phyloP scores from a whole-genome alignment of 495 filamentous ascomycete species.

The Xylaria cubensis region DNA sequence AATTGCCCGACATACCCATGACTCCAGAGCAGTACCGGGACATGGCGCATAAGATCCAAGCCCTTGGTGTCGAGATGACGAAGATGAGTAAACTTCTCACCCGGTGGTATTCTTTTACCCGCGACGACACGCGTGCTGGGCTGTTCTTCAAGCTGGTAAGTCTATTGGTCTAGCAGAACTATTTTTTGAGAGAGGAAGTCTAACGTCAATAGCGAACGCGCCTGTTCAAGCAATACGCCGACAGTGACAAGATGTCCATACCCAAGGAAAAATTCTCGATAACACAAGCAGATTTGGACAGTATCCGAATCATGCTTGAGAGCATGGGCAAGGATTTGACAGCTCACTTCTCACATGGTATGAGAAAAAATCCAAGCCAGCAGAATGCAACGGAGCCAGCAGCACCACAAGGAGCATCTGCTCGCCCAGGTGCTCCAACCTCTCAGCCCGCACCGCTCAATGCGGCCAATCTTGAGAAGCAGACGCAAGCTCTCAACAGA shows the following conservation, averaged over 20 bases:
- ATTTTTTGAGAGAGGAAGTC: slow-evolving; percentile 30
- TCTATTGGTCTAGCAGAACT: slow-evolving; percentile 24
- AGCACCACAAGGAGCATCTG: slow-evolving; percentile 30
- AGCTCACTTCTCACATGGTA: slow-evolving; percentile 25
- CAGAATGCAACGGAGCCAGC: slow-evolving; percentile 30
- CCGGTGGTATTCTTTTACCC: slow-evolving; percentile 50
- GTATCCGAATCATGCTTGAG: slow-evolving; percentile 53
- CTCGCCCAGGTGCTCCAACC: slow-evolving; percentile 33
- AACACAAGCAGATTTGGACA: slow-evolving; percentile 59
- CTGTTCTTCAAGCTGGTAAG: slow-evolving; percentile 56
- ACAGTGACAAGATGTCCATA: slow-evolving; percentile 54
- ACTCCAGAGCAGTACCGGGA: slow-evolving; percentile 44
- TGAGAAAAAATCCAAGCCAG: slow-evolving; percentile 35
- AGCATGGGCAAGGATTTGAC: slow-evolving; percentile 45
- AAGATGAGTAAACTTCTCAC: slow-evolving; percentile 47
- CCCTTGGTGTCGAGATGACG: slow-evolving; percentile 38
- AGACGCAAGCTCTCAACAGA: slow-evolving; percentile 60
- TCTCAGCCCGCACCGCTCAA: slow-evolving; percentile 61
- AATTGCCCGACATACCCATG: slow-evolving; percentile 48
- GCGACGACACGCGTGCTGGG: slow-evolving; percentile 51
- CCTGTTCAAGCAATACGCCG: slow-evolving; percentile 65
- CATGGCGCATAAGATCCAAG: slow-evolving; percentile 41
- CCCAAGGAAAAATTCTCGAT: slow-evolving; percentile 66
- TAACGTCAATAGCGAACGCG: slow-evolving; percentile 56
- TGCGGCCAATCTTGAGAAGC: slow-evolving; percentile 72